Evolutionary conservation across 192 early-diverging fungal genomes (phyloP).

Genomic region (Chytriomyces sp.): DNA sequence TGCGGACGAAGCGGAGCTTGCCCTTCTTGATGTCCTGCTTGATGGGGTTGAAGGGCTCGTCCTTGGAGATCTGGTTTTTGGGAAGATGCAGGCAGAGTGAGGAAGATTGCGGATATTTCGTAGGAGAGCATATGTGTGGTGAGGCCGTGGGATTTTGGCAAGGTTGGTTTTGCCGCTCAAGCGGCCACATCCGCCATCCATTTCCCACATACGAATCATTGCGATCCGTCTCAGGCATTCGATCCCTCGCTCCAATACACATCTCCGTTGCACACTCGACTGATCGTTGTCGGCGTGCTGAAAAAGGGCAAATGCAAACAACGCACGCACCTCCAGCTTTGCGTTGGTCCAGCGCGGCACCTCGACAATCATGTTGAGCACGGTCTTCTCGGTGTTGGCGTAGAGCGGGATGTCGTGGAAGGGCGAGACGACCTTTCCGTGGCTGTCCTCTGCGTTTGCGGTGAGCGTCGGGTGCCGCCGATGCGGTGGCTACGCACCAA

Average conservation of each 20-base stretch:
- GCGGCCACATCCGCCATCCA: background rate
- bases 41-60: slow-evolving; percentile 97
- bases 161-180: background rate
- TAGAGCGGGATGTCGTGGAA: slow-evolving; percentile 99
- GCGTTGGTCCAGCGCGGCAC: slow-evolving; percentile 99
- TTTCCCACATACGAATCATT: background rate
- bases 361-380: slow-evolving; percentile 99
- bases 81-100: background rate
- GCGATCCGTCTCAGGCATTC: background rate
- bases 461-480: background rate
- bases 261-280: background rate
- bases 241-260: background rate
- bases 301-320: slow-evolving; percentile 8
- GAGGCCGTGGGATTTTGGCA: no score
- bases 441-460: slow-evolving; percentile 44
- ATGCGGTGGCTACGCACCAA: slow-evolving; percentile 57
- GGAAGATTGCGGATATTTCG: no score
- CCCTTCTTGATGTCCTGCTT: slow-evolving; percentile 99
- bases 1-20: slow-evolving; percentile 96
- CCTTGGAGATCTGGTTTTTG: slow-evolving; percentile 80
- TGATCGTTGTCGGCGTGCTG: background rate
- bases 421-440: slow-evolving; percentile 84
- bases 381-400: slow-evolving; percentile 86
- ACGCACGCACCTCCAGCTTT: slow-evolving; percentile 79
- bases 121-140: no score